Evolutionary conservation across 768 basidiomycete genomes (phyloP), one percentile per base, ranked within the genome.

Genomic region (Mycena floridula): DNA sequence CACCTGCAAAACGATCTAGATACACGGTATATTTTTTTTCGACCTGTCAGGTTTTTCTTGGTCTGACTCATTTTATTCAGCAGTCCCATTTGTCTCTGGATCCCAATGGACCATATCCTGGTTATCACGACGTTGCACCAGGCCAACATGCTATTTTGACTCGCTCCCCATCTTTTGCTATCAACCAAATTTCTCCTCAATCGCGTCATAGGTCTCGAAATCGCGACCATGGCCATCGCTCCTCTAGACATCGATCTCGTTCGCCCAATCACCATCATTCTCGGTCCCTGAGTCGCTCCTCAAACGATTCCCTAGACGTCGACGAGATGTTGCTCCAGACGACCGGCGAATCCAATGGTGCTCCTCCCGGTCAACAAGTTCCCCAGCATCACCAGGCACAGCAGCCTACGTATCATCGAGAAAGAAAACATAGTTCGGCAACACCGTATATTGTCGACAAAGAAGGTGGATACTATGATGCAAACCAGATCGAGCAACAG

Each of bases 281-380:
- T 15, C 13, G 32, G 18, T 35, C 32, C 7, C 18, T 18, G 13
- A 15, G 15, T 15, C 13, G 32, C 13, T 35, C 32, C 3, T 35
- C 32, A 3, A 35, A 35, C 32, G 32, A 35, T 35, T 35, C 32
- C 13, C 56, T 68, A 39, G 67, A 65, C 30, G 60, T 73, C 20
- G 72, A 73, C 44, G 72, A 73, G 50, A 68, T 73, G 68, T 57
- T 74, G 24, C 46, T 72, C 20, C 61, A 64, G 42, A 66, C 72
- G 2, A 59, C 65, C 8, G 7, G 48, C 9, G 37, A 48, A 18
- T 48, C 45, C 42, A 35, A 20, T 28, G 42, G 32, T 18, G 44
- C 39, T 22, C 39, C 44, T 16, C 32, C 26, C 18, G 26, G 41
- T 36, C n/a, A 36, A 45, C 22, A 16, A n/a, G n/a, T n/a, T n/a